Base-by-base conservation (phyloP, 2,329 filamentous ascomycete genomes). In the Ceratocystis variospora region DNA sequence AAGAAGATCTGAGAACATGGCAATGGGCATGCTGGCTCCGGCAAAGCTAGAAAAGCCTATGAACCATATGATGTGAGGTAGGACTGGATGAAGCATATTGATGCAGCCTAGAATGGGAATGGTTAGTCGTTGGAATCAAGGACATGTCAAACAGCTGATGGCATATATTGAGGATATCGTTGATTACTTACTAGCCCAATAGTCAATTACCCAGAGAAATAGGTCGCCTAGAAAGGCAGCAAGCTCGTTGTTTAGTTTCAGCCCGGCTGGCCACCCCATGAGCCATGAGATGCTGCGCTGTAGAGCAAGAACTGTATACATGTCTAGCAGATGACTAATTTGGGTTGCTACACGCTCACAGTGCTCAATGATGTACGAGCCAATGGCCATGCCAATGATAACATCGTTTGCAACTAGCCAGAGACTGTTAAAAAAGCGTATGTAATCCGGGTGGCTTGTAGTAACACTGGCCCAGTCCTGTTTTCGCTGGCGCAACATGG, bases 351-450 rank as follows among this genome's bases (percentile, higher is more conserved):
- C 90, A 80, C 88, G 90, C 66, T 85, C 82, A 1, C 90, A 87
- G 72, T 99, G 96, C 73, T 99, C 94, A 69, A 97, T 93, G 69
- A 99, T 96, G 74, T 96, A 99, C 0, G 91, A 96, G 0, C 94
- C 95, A 6, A 99, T 77, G 1, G 94, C 94, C 70, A 99, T 96
- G 31, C 94, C 95, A 68, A 99, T 97, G 70, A 99, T 99, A 61
- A 99, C 88, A 77, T 99, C 94, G 77, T 99, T 99, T 37, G 92
- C 92, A 25, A 99, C 94, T 7, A 99, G 87, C 94, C 94, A 99
- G 3, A 99, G 79, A 72, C 91, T 96, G 75, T 99, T 99, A 78
- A 97, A 99, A 76, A 99, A 99, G 17, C 94, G 88, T 70, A 99
- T 99, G 74, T 99, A 99, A 75, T 99, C 94, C 0, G 93, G 90